These are phyloP conservation scores for Cercospora zeina DNA, from an alignment of 2,329 filamentous ascomycete genomes.

Conservation along the genomic window DNA sequence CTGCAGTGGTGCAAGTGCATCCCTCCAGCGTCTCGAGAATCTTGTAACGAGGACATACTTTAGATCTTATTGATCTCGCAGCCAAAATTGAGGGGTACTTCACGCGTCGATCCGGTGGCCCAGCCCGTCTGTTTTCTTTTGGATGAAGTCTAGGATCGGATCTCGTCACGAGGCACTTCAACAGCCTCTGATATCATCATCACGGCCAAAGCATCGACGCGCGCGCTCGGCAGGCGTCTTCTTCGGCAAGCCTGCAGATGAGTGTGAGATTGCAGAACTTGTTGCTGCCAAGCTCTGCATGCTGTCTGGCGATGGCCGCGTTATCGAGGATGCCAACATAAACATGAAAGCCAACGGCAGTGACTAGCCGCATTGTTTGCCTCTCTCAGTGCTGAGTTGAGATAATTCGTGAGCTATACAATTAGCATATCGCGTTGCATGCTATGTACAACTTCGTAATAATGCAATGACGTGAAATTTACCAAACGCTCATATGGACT, in stretches of 20 bases:
- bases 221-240: not conserved
- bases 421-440: constrained; percentile 1
- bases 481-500: constrained; percentile 13
- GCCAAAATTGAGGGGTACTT: constrained; percentile 5
- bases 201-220: not conserved
- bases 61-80: not conserved
- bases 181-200: not conserved
- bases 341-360: not conserved
- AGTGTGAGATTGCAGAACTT: not conserved
- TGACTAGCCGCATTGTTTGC: not conserved
- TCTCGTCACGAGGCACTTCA: constrained; percentile 5
- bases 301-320: not conserved
- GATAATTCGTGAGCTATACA: constrained; percentile 13
- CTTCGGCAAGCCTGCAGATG: not conserved
- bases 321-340: not conserved
- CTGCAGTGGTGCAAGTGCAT: not conserved
- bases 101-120: constrained; percentile 1
- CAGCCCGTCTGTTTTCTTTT: constrained; percentile 3
- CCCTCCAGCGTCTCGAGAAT: too few species aligned
- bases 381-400: constrained; percentile 6
- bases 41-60: not conserved
- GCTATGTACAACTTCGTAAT: constrained; percentile 11
- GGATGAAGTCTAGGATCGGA: constrained; percentile 4
- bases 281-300: not conserved
- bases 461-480: constrained; percentile 15